Evolutionary conservation across 2,329 filamentous ascomycete genomes (phyloP), one percentile per base, ranked within the genome.

Genomic region (Dryadomyces quercivorus): DNA sequence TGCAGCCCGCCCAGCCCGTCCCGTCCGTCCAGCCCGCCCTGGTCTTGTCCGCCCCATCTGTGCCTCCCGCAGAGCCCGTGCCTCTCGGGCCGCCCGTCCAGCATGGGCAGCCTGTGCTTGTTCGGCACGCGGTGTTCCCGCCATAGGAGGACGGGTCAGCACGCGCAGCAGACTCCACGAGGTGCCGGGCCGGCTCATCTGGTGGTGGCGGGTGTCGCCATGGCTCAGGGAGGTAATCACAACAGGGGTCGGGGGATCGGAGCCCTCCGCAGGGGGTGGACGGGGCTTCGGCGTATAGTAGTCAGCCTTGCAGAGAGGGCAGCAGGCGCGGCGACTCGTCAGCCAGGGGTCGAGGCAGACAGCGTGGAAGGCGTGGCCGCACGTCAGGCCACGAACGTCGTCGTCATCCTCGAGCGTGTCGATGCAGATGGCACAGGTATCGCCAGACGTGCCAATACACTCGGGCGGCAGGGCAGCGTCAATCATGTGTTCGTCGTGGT

Each of bases 341-440:
- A 98, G 73, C 93, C 93, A 98, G 12, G 93, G 93, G 63, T 98
- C 93, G 50, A 98, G 81, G 66, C 93, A 98, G 43, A 86, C 88
- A 51, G 90, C 91, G 67, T 98, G 93, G 79, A 97, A 98, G 53
- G 92, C 91, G 69, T 98, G 93, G n/a, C 93, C 93, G 64, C 93
- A 98, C 4, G 88, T 90, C 58, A 98, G 73, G 2, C 93, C 93
- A 61, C 93, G 88, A 51, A 98, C 84, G 65, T 98, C 92, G 62
- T 97, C 93, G 59, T 96, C 88, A 59, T 97, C 89, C 67, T 98
- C 93, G 18, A 98, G 79, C 0, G 81, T 85, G 65, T 98, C 93
- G 60, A 98, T 85, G 68, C 93, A 98, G 63, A 98, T 97, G 51
- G 93, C 93, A 69, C 93, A 98, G 2, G 89, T 86, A 65, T 98